Evolutionary conservation across 2,329 filamentous ascomycete genomes (phyloP).

Genomic region (Trichoderma guizhouense): DNA sequence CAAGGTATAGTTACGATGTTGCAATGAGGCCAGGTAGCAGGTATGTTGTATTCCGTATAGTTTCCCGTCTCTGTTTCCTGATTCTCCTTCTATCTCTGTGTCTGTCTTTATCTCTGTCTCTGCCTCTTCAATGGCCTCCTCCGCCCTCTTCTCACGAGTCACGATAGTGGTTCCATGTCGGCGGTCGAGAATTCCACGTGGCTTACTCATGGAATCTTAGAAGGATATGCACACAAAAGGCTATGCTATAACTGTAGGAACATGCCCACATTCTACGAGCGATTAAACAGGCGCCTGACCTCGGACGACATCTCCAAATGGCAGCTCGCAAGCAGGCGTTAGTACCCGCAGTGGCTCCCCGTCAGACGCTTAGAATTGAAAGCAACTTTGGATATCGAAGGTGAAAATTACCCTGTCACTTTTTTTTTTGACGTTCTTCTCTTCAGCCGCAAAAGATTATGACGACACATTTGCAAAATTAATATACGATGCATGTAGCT

Average conservation of each 20-base stretch:
- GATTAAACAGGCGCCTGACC: not conserved
- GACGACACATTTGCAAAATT: not conserved
- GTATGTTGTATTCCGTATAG: not conserved
- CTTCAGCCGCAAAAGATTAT: not conserved
- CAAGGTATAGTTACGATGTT: not conserved
- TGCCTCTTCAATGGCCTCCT: not conserved
- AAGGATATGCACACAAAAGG: not conserved
- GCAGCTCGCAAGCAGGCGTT: not conserved
- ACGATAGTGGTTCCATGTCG: not conserved
- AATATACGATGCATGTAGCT: not conserved
- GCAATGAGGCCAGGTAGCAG: not conserved
- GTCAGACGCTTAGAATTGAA: not conserved
- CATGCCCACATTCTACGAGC: not conserved
- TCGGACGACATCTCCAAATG: slow-evolving; percentile 5
- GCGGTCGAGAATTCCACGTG: not conserved
- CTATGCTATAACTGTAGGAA: not conserved
- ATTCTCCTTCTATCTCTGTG: not conserved
- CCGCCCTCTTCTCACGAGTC: not conserved
- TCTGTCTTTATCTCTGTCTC: not conserved
- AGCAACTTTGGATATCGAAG: not conserved
- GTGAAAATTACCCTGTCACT: not conserved
- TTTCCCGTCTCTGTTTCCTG: not conserved
- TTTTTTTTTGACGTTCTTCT: not conserved
- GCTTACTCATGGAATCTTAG: not conserved
- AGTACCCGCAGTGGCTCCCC: not conserved